phyloP scores from a whole-genome alignment of 2,329 filamentous ascomycete genomes.

The Colletotrichum camelliae region DNA sequence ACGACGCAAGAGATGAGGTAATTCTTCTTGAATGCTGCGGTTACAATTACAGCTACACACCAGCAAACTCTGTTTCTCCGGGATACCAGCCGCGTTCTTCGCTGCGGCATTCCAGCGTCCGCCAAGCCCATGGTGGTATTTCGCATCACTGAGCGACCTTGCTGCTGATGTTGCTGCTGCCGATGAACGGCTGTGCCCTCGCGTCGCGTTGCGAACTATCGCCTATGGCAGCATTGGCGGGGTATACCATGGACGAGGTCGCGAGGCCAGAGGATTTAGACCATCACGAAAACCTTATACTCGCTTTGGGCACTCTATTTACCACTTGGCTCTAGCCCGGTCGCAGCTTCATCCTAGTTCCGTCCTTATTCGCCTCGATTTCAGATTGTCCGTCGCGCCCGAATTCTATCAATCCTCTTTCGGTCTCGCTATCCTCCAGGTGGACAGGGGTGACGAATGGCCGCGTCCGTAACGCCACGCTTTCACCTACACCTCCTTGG shows the following conservation, averaged over 20 bases:
- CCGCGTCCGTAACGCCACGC: background rate
- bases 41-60: background rate
- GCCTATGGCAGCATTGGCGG: background rate
- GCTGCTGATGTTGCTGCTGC: background rate
- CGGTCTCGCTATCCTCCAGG: background rate
- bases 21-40: background rate
- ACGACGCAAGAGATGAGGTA: background rate
- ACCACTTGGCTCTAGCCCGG: background rate
- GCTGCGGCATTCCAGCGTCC: background rate
- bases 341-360: background rate
- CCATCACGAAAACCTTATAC: conserved; percentile 4
- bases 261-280: background rate
- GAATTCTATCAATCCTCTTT: background rate
- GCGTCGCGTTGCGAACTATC: background rate
- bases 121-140: background rate
- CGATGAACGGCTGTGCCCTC: background rate
- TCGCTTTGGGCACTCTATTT: conserved; percentile 2
- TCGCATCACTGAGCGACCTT: background rate
- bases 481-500: background rate
- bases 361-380: background rate
- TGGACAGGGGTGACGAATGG: background rate
- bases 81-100: background rate
- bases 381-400: background rate
- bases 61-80: background rate
- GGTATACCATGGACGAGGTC: background rate